A percentile compares a stretch with the other conserved stretches of the same genome.
Evolutionary conservation across 2,329 filamentous ascomycete genomes (phyloP).

Genomic region (Pyrenophora tritici-repentis): DNA sequence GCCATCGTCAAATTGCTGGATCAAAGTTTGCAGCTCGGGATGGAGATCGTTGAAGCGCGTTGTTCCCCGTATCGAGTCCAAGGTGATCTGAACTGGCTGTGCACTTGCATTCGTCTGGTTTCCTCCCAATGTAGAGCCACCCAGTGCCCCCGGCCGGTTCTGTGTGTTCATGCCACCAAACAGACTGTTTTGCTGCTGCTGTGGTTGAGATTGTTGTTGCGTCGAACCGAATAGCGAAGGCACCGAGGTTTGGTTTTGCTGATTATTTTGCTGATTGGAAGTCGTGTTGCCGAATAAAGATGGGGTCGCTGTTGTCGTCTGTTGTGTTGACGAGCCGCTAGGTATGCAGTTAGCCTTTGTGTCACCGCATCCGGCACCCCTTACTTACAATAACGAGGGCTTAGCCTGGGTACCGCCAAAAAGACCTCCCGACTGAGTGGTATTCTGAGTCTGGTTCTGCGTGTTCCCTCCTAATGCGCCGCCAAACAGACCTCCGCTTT

Average conservation of each 20-base stretch:
- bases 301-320: conserved; percentile 28
- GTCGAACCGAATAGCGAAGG: conserved; percentile 42
- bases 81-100: conserved; percentile 37
- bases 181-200: conserved; percentile 40
- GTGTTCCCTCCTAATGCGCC: conserved; percentile 37
- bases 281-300: conserved; percentile 40
- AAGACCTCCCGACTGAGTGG: conserved; percentile 39
- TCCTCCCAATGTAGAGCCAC: conserved; percentile 29
- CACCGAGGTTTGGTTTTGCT: conserved; percentile 36
- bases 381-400: conserved; percentile 47
- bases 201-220: conserved; percentile 33
- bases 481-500: conserved; percentile 41
- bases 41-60: conserved; percentile 91
- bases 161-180: conserved; percentile 43
- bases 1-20: conserved; percentile 76
- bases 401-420: conserved; percentile 40
- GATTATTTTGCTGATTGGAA: conserved; percentile 32
- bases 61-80: conserved; percentile 76
- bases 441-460: conserved; percentile 29
- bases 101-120: conserved; percentile 35
- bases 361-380: conserved; percentile 8
- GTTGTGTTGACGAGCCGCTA: conserved; percentile 44
- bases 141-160: conserved; percentile 32
- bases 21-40: conserved; percentile 77
- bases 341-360: conserved; percentile 35